Percentiles rank a stretch among this genome's conserved stretches.
These are phyloP conservation scores for Exophiala bonariae DNA, from an alignment of 2,329 filamentous ascomycete genomes.

Conservation along the genomic window DNA sequence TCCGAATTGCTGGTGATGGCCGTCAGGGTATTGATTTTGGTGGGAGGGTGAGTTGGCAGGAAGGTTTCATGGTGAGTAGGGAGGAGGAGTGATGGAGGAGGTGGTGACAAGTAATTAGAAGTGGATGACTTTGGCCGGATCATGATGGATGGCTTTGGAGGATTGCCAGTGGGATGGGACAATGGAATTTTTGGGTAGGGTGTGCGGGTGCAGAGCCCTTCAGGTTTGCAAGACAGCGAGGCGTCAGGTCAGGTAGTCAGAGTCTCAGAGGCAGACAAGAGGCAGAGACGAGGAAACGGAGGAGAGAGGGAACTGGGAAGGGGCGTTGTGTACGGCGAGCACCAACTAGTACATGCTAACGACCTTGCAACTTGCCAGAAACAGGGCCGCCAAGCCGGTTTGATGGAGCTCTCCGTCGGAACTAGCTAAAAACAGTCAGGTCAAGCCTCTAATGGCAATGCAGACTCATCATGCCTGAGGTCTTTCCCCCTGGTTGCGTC, in stretches of 20 bases:
- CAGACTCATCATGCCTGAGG: too few species aligned
- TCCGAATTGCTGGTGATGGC: conserved; percentile 7
- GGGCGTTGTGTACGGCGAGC: too few species aligned
- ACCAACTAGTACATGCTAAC: too few species aligned
- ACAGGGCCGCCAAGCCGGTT: too few species aligned
- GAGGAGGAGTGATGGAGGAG: conserved; percentile 18
- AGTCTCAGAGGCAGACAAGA: too few species aligned
- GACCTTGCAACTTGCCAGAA: too few species aligned
- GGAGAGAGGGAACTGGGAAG: too few species aligned
- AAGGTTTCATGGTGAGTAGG: conserved; percentile 25
- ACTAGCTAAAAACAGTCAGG: too few species aligned
- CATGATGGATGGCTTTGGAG: conserved; percentile 13
- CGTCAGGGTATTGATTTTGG: conserved; percentile 25
- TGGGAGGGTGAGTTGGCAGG: conserved; percentile 26
- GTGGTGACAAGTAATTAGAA: conserved; percentile 18
- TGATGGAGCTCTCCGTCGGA: too few species aligned
- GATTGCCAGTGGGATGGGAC: conserved; percentile 9
- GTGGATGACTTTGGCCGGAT: conserved; percentile 26
- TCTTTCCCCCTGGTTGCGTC: too few species aligned
- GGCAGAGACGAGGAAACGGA: too few species aligned
- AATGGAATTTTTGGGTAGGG: conserved; percentile 19
- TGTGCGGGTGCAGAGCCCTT: conserved; percentile 9
- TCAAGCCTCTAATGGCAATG: too few species aligned
- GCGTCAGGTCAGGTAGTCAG: not conserved
- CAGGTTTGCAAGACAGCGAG: conserved; percentile 1